Conservation (phyloP, 2,329 filamentous ascomycete genomes). For the Scedosporium aurantiacum region DNA sequence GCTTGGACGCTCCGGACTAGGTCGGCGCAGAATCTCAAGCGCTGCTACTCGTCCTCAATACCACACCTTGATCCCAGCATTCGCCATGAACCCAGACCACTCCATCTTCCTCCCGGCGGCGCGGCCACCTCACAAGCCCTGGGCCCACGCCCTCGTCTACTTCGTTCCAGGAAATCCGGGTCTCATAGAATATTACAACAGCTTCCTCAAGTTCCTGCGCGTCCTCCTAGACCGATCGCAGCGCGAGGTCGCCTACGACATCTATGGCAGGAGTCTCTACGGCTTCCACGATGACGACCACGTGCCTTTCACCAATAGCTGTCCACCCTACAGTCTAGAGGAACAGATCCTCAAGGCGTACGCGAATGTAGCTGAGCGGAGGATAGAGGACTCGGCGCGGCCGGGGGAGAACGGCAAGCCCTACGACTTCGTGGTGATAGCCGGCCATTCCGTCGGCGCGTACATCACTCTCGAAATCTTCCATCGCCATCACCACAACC, state of each 20-base stretch:
- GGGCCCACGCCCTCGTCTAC: constrained; percentile 45
- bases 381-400: constrained; percentile 14
- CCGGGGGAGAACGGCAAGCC: constrained; percentile 19
- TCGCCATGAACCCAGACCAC: background rate
- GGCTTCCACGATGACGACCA: constrained; percentile 48
- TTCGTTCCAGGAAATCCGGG: constrained; percentile 71
- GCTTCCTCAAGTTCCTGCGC: constrained; percentile 52
- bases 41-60: background rate
- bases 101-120: constrained; percentile 16
- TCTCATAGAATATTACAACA: constrained; percentile 59
- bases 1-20: background rate
- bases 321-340: constrained; percentile 39
- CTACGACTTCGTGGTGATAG: constrained; percentile 51
- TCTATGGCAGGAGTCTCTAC: constrained; percentile 46
- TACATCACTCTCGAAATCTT: constrained; percentile 63
- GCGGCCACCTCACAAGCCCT: constrained; percentile 10
- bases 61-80: background rate
- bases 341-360: constrained; percentile 39
- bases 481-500: constrained; percentile 37
- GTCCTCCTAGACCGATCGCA: constrained; percentile 36
- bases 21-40: background rate
- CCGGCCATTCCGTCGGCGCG: constrained; percentile 64
- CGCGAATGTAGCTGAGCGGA: constrained; percentile 22
- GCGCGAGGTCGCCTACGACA: constrained; percentile 31
- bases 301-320: constrained; percentile 27